Base-by-base conservation (phyloP, 371 early-diverging fungal genomes). In the Rhizoclosmatium hyalinum region DNA sequence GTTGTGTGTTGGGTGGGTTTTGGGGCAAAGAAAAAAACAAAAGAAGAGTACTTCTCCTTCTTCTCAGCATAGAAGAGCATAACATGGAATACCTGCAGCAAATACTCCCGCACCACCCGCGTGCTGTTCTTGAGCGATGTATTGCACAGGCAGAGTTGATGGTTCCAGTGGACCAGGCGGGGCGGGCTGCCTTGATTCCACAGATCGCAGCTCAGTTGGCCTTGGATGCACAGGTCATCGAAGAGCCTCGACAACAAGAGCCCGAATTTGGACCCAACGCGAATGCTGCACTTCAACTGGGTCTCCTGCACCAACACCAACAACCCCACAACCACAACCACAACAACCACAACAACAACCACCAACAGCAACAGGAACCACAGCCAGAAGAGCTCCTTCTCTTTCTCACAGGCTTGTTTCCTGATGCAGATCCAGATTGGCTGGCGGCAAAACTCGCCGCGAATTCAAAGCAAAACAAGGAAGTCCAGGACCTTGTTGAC, bases 391-490 rank as follows among this genome's bases (percentile, higher is more conserved):
- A 14, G 65, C 45, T 65, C 65, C 12, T 54, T 32, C 50, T 6
- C 50, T 70, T 70, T 44, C 24, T 42, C 60, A 43, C 41, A 17
- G 60, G 58, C 41, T 14, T 70, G 39, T 70, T 70, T 39, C 56
- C 56, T 17, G 70, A 70, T 19, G 70, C 70, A 24, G 74, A 73
- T 56, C 74, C 74, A 3, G 74, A 46, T 32, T 73, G 74, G 74
- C 74, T 73, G 3, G 17, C 12, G 44, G 8, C 39, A 14, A 24
- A 73, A 41, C 47, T 73, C n/a, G 44, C n/a, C n/a, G 41, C 24
- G 5, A 41, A n/a, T 14, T 10, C 45, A 10, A n/a, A 2, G 17
- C 6, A 45, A 12, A 39, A 32, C 55, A 24, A 45, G 53, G 19
- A n/a, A 2, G 55, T 57, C 10, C 56, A 69, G 41, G 65, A 65